Evolutionary conservation across 208 protist species (phyloP).

Genomic region (Trypanosoma melophagium): DNA sequence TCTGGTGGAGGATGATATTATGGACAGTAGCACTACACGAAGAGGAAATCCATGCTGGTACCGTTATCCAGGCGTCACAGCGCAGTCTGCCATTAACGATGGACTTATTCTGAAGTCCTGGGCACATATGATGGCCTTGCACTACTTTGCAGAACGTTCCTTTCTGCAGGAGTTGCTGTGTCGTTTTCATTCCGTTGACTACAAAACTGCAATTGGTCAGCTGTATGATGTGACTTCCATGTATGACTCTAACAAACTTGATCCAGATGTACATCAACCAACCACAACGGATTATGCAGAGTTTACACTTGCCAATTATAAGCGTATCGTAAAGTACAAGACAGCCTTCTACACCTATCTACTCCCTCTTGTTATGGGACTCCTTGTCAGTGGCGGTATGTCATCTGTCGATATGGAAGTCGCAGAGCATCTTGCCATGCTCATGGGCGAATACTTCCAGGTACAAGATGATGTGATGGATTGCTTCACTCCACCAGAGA

Average conservation of each 20-base stretch:
- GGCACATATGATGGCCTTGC: slow-evolving; percentile 90
- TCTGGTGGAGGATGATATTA: slow-evolving; percentile 97
- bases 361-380: slow-evolving; percentile 93
- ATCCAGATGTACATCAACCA: slow-evolving; percentile 60
- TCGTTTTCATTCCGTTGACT: slow-evolving; percentile 90
- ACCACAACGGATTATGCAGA: slow-evolving; percentile 82
- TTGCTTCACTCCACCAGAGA: slow-evolving; percentile 94
- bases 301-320: slow-evolving; percentile 88
- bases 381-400: slow-evolving; percentile 82
- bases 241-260: slow-evolving; percentile 88
- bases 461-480: slow-evolving; percentile 98
- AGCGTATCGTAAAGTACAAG: slow-evolving; percentile 96
- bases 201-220: slow-evolving; percentile 95
- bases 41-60: slow-evolving; percentile 97
- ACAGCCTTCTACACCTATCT: slow-evolving; percentile 98
- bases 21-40: slow-evolving; percentile 95
- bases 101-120: slow-evolving; percentile 92
- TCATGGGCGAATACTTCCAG: slow-evolving; percentile 98
- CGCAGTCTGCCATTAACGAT: slow-evolving; percentile 96
- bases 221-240: slow-evolving; percentile 94
- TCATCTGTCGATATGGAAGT: slow-evolving; percentile 54
- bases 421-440: slow-evolving; percentile 82
- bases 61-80: slow-evolving; percentile 82
- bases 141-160: slow-evolving; percentile 86
- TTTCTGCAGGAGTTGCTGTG: slow-evolving; percentile 90